A percentile compares a stretch with the other conserved stretches of the same genome.
Evolutionary conservation across 257 asterid species (phyloP).

Genomic region (Phtheirospermum japonicum): DNA sequence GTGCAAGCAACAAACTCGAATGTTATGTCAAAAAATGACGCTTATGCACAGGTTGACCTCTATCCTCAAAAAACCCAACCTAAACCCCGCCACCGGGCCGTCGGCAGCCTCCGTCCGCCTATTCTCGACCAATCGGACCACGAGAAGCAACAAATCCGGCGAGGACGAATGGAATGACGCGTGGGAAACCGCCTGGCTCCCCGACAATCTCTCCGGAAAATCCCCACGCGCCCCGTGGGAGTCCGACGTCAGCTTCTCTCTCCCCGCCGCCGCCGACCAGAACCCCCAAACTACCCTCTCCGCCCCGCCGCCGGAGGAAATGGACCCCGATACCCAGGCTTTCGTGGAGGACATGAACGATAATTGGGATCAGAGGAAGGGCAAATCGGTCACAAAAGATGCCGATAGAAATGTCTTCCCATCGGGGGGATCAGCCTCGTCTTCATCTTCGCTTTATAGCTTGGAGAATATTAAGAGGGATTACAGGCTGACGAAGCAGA

Average conservation of each 20-base stretch:
- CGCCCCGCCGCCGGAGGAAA: conserved; percentile 31
- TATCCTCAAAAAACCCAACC: conserved; percentile 32
- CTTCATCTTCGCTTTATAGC: conserved; percentile 48
- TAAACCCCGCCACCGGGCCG: conserved; percentile 34
- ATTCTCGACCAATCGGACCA: conserved; percentile 34
- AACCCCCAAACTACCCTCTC: conserved; percentile 27
- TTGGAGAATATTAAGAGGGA: conserved; percentile 82
- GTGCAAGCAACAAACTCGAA: too few relatives aligned
- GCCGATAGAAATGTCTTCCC: conserved; percentile 15
- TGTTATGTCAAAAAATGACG: conserved; percentile 33
- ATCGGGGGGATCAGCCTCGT: conserved; percentile 17
- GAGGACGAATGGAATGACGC: conserved; percentile 88
- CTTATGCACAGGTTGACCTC: conserved; percentile 35
- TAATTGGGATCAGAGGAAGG: conserved; percentile 92
- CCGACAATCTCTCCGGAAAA: conserved; percentile 64
- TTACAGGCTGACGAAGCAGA: conserved; percentile 83
- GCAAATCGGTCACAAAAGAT: conserved; percentile 43
- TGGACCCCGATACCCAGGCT: conserved; percentile 75
- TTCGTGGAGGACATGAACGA: conserved; percentile 96
- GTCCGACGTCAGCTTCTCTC: conserved; percentile 68
- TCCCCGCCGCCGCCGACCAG: conserved; percentile 22
- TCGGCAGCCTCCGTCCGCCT: conserved; percentile 30
- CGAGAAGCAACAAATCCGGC: conserved; percentile 28
- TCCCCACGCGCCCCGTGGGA: conserved; percentile 77
- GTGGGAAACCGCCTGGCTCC: conserved; percentile 95